Evolutionary conservation across 2,329 filamentous ascomycete species (phyloP).

Genomic region (Aspergillus fumigatiaffinis): DNA sequence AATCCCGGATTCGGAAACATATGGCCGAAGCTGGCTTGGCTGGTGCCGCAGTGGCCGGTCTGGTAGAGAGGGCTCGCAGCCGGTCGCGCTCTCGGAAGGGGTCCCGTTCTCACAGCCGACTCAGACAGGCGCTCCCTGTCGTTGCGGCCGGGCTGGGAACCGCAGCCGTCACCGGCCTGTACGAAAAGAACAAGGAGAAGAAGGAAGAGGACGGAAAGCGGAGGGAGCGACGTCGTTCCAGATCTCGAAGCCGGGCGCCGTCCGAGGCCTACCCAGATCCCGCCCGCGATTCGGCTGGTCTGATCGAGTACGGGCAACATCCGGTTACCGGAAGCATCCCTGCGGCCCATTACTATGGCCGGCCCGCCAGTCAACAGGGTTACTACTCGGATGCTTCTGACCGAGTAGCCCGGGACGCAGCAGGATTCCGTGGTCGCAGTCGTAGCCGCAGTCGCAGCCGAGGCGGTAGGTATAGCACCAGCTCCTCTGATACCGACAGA

Average conservation of each 20-base stretch:
- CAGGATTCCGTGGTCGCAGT: conserved; percentile 37
- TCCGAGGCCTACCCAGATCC: conserved; percentile 40
- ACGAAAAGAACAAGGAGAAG: conserved; percentile 60
- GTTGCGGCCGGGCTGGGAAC: conserved; percentile 59
- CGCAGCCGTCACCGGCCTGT: conserved; percentile 58
- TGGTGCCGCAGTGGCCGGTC: conserved; percentile 59
- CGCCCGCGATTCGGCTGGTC: conserved; percentile 42
- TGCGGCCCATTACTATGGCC: conserved; percentile 44
- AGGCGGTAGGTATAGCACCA: conserved; percentile 31
- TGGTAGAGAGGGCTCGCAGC: conserved; percentile 56
- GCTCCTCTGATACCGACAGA: conserved; percentile 37
- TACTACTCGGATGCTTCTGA: conserved; percentile 43
- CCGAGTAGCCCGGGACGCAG: conserved; percentile 33
- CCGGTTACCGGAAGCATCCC: conserved; percentile 56
- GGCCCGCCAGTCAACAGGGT: conserved; percentile 34
- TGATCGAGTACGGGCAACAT: conserved; percentile 63
- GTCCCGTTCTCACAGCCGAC: conserved; percentile 51
- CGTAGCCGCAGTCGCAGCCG: conserved; percentile 48
- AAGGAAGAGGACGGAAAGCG: conserved; percentile 51
- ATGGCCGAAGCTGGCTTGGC: conserved; percentile 61
- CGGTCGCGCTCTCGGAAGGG: conserved; percentile 52
- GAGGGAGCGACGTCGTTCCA: conserved; percentile 40
- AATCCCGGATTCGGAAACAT: conserved; percentile 52
- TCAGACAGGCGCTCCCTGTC: conserved; percentile 56
- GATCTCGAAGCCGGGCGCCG: conserved; percentile 43